Conservation (phyloP, 768 basidiomycete species). For the Lentinula sp. region DNA sequence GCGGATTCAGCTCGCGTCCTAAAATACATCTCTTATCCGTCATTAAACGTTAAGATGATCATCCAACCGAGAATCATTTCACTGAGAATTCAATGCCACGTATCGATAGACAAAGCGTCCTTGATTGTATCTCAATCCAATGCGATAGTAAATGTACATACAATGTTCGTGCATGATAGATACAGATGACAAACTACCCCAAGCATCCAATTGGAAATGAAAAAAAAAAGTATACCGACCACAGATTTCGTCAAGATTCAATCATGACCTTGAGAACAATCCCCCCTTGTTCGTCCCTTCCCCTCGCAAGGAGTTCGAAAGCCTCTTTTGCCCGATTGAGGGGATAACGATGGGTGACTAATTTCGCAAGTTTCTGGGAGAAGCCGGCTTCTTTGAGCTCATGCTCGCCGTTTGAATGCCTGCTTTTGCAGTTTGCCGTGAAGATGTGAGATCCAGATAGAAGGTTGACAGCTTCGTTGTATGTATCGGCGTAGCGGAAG, state of each 20-base stretch:
- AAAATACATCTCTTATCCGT: background rate
- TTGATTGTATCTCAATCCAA: background rate
- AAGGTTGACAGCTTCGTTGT: slow-evolving; percentile 77
- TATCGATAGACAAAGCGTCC: no score
- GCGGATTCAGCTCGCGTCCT: background rate
- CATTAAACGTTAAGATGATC: background rate
- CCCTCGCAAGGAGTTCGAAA: slow-evolving; percentile 75
- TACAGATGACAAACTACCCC: background rate
- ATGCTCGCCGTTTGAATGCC: background rate
- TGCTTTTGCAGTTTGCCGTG: background rate
- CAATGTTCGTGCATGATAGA: background rate
- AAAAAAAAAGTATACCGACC: background rate
- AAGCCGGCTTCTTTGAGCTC: background rate
- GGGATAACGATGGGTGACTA: slow-evolving; percentile 73
- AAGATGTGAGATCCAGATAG: slow-evolving; percentile 26
- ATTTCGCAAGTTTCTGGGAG: slow-evolving; percentile 26
- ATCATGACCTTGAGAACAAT: slow-evolving; percentile 92
- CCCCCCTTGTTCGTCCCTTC: slow-evolving; percentile 71
- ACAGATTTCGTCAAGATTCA: slow-evolving; percentile 25
- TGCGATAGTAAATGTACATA: background rate
- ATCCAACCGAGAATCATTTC: no score
- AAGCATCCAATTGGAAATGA: background rate
- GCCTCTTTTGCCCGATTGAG: slow-evolving; percentile 65
- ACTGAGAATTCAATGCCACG: no score
- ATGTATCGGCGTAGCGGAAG: slow-evolving; percentile 89